These are phyloP conservation scores for Rutstroemia sp. DNA, from an alignment of 2,329 filamentous ascomycete species.

Conservation along the genomic window DNA sequence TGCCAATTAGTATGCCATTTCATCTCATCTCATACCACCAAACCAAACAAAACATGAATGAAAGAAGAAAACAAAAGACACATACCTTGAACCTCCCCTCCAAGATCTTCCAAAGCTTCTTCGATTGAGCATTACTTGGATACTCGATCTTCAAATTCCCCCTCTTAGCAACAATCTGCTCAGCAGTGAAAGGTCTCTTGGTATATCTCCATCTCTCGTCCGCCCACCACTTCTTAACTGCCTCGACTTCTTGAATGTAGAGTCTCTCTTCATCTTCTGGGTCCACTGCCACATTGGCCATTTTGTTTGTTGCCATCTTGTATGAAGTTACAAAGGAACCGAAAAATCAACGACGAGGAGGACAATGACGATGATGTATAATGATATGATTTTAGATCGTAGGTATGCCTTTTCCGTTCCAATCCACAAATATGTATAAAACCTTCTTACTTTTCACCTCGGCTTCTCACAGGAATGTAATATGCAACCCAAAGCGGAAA, in stretches of 20 bases:
- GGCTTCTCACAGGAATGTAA: no score
- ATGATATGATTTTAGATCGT: no score
- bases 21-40: background rate
- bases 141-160: slow-evolving; percentile 88
- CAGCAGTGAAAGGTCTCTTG: slow-evolving; percentile 85
- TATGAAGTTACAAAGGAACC: background rate
- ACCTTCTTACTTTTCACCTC: no score
- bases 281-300: slow-evolving; percentile 50
- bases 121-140: slow-evolving; percentile 78
- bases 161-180: slow-evolving; percentile 94
- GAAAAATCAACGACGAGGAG: no score
- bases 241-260: slow-evolving; percentile 68
- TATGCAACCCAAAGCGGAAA: no score
- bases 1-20: slow-evolving; percentile 11
- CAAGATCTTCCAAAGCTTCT: slow-evolving; percentile 91
- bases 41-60: background rate
- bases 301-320: slow-evolving; percentile 38
- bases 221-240: slow-evolving; percentile 90
- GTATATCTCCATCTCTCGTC: slow-evolving; percentile 90
- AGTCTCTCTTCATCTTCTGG: slow-evolving; percentile 47
- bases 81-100: slow-evolving; percentile 76
- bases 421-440: no score
- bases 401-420: no score
- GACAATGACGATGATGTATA: no score
- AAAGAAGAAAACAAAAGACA: background rate